These are phyloP conservation scores for Puya raimondii DNA, from an alignment of 176 grass and related monocot genomes.

Conservation along the genomic window DNA sequence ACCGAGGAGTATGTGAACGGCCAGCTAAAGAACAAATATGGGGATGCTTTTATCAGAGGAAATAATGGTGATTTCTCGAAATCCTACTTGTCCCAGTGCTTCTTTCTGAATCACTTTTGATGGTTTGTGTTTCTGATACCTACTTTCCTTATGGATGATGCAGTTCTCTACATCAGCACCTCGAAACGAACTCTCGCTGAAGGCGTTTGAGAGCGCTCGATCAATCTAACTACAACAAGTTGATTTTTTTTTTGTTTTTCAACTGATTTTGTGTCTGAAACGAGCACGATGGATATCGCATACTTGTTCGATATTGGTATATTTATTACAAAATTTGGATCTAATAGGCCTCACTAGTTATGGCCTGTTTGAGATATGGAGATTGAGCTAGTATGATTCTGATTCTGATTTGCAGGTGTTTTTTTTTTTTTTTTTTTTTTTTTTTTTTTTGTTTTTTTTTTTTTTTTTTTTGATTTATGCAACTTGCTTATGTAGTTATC, in stretches of 20 bases:
- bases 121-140: background rate
- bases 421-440: no score
- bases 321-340: no score
- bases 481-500: no score
- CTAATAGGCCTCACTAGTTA: no score
- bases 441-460: no score
- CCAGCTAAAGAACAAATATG: slow-evolving; percentile 95
- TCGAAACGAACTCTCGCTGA: slow-evolving; percentile 54
- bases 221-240: background rate
- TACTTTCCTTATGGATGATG: slow-evolving; percentile 3
- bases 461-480: no score
- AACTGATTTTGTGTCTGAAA: no score
- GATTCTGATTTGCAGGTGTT: no score
- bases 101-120: slow-evolving; percentile 5
- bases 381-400: no score
- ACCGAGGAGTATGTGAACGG: slow-evolving; percentile 93
- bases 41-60: slow-evolving; percentile 94
- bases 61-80: slow-evolving; percentile 57
- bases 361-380: no score
- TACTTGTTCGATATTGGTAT: no score
- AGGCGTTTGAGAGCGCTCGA: slow-evolving; percentile 25
- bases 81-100: background rate
- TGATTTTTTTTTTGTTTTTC: background rate
- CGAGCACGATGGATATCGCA: no score
- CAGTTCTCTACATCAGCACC: slow-evolving; percentile 90